Conservation (phyloP, 768 basidiomycete genomes). For the Tricholoma hemisulphureum region DNA sequence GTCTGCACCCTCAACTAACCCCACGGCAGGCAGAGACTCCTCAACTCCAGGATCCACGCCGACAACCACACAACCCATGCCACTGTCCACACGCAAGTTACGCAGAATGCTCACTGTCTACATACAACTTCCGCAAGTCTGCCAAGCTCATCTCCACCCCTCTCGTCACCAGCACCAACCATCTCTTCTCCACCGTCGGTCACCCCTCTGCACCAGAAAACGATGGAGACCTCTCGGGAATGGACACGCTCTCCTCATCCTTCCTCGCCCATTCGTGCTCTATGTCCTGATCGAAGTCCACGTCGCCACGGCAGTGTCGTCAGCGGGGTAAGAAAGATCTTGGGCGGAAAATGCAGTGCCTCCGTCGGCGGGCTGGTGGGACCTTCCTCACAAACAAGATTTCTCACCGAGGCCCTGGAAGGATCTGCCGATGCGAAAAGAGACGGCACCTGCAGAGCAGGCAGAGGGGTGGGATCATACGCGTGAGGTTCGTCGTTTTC, state of each 20-base stretch:
- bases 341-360: too few relatives aligned
- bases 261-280: neutral
- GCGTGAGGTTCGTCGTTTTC: slow-evolving; percentile 23
- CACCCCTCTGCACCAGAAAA: neutral
- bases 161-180: neutral
- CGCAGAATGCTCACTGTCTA: neutral
- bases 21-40: too few relatives aligned
- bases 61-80: neutral
- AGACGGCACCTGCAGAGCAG: slow-evolving; percentile 38
- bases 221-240: neutral
- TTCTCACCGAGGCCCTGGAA: slow-evolving; percentile 25
- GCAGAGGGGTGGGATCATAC: slow-evolving; percentile 38
- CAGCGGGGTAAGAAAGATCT: neutral
- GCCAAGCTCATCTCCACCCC: neutral
- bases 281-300: neutral
- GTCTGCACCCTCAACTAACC: too few relatives aligned
- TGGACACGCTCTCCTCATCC: neutral
- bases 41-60: too few relatives aligned
- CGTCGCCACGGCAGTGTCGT: neutral
- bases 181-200: neutral
- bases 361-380: neutral
- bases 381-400: neutral
- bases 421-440: slow-evolving; percentile 29
- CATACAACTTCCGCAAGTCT: neutral
- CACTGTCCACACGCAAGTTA: neutral